Evolutionary conservation across 1,284 basidiomycete genomes (phyloP), one percentile per base, ranked within the genome.

Genomic region (Austropuccinia psidii): DNA sequence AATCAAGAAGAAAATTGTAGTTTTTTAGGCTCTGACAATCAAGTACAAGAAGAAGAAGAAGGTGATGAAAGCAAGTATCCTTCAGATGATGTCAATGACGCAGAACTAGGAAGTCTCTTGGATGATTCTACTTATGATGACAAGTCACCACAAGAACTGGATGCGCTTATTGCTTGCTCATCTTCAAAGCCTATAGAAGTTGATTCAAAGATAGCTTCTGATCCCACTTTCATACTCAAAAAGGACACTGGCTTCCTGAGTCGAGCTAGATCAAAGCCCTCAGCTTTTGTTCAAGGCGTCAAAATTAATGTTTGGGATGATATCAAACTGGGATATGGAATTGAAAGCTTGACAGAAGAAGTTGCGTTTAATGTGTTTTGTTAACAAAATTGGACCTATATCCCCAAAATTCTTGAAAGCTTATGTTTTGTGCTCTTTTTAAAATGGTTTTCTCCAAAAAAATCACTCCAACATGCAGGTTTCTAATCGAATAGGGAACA

Each of bases 331-430:
- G 90, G 91, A 67, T 98, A 98, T 81, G 94, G 96, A 79, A 93
- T 90, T 62, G 95, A 98, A 83, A 94, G 91, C 60, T 94, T 91
- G 55, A 98, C 93, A 0, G 95, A 98, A 84, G 93, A 98, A 78
- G 92, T 93, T 54, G 11, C 43, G 47, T 74, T 39, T 68, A 57
- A 60, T 54, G 74, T 73, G 70, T 76, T 57, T 39, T 69, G 61
- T n/a, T n/a, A n/a, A n/a, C n/a, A n/a, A n/a, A n/a, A n/a, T n/a
- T n/a, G n/a, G n/a, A n/a, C n/a, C n/a, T n/a, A n/a, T n/a, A n/a
- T n/a, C n/a, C n/a, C n/a, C n/a, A n/a, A n/a, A n/a, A n/a, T n/a
- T n/a, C n/a, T n/a, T n/a, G n/a, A n/a, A n/a, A n/a, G n/a, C n/a
- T n/a, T n/a, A n/a, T n/a, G n/a, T n/a, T n/a, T n/a, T n/a, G n/a